These are phyloP conservation scores for Galeopsis tetrahit DNA, from an alignment of 257 asterid genomes.

Conservation along the genomic window DNA sequence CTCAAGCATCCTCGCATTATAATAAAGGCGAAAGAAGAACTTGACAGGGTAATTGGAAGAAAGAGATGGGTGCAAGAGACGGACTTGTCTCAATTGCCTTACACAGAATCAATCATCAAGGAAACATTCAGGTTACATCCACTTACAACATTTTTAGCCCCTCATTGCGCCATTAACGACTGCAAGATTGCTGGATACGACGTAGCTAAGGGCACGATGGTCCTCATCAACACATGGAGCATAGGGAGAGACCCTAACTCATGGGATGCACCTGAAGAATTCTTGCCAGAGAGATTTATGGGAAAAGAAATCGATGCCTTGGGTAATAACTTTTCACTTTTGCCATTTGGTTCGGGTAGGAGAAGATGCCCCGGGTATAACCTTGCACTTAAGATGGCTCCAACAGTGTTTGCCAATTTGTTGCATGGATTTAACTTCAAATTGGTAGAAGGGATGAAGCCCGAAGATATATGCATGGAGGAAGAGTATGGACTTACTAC, in stretches of 20 bases:
- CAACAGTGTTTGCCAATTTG: conserved; percentile 40
- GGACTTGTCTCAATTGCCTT: conserved; percentile 36
- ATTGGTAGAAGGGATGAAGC: conserved; percentile 33
- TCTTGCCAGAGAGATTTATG: conserved; percentile 37
- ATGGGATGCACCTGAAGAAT: conserved; percentile 35
- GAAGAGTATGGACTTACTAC: conserved; percentile 13
- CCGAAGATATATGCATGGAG: conserved; percentile 33
- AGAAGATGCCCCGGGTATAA: conserved; percentile 34
- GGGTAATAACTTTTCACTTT: conserved; percentile 31
- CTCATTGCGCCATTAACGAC: conserved; percentile 32
- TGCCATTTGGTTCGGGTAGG: conserved; percentile 43
- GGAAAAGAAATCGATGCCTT: conserved; percentile 30
- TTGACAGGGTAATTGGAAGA: conserved; percentile 35
- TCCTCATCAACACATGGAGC: conserved; percentile 35
- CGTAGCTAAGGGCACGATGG: conserved; percentile 30
- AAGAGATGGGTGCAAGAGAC: conserved; percentile 40
- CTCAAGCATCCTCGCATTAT: background rate
- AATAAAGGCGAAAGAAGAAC: conserved; percentile 12
- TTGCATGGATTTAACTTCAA: conserved; percentile 42
- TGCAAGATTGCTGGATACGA: conserved; percentile 35
- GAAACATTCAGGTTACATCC: conserved; percentile 39
- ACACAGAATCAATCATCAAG: conserved; percentile 38
- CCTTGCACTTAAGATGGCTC: conserved; percentile 36
- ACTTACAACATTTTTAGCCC: conserved; percentile 23
- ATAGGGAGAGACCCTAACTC: conserved; percentile 33